phyloP scores from a whole-genome alignment of 352 stramenopile species.

The Phytophthora fragariaefolia region DNA sequence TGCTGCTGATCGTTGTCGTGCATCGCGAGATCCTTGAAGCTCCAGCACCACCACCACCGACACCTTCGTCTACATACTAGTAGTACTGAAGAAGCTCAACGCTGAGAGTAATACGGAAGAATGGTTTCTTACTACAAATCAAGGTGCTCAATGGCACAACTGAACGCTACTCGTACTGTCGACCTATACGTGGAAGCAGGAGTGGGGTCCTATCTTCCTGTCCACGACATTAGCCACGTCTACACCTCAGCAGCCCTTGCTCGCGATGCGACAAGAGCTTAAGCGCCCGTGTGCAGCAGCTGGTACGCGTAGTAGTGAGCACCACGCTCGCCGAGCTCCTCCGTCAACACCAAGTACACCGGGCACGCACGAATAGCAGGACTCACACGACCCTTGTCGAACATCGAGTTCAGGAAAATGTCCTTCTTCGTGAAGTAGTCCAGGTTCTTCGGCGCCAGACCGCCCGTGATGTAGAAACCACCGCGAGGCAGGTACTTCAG shows the following conservation, averaged over 20 bases:
- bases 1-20: neutral
- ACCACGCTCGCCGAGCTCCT: conserved; percentile 89
- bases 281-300: conserved; percentile 58
- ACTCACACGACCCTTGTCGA: conserved; percentile 90
- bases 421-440: conserved; percentile 87
- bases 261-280: conserved; percentile 27
- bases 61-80: neutral
- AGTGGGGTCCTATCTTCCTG: neutral
- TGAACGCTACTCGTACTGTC: conserved; percentile 25
- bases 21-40: neutral
- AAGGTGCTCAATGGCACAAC: conserved; percentile 29
- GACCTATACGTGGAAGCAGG: conserved; percentile 9
- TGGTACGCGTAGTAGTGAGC: conserved; percentile 89
- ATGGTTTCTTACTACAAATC: conserved; percentile 27
- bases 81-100: too few relatives aligned
- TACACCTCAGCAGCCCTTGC: conserved; percentile 30
- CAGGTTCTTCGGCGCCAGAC: conserved; percentile 97
- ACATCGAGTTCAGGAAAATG: conserved; percentile 78
- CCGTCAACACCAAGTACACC: conserved; percentile 90
- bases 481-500: conserved; percentile 96
- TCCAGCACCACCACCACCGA: neutral
- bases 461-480: conserved; percentile 96
- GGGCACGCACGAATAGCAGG: conserved; percentile 72
- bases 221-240: conserved; percentile 22
- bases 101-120: conserved; percentile 22